These are phyloP conservation scores for Talaromyces thailandensis DNA, from an alignment of 495 filamentous ascomycete genomes.

Conservation along the genomic window DNA sequence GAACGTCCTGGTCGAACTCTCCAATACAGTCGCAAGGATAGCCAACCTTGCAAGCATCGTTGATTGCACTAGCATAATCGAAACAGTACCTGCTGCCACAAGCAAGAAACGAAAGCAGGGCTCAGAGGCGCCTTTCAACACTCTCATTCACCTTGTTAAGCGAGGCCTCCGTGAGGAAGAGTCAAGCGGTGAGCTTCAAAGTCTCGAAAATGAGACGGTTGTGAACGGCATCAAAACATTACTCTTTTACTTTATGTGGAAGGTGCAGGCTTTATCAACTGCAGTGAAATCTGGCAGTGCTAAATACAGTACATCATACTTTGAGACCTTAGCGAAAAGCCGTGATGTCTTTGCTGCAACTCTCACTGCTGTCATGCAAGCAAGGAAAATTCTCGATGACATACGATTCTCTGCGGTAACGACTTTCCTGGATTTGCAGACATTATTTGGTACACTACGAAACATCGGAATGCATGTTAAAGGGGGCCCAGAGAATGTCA, in stretches of 20 bases:
- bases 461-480: constrained; percentile 28
- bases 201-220: constrained; percentile 67
- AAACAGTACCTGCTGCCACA: constrained; percentile 36
- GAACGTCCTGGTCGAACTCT: constrained; percentile 56
- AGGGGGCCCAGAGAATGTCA: constrained; percentile 24
- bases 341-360: constrained; percentile 46
- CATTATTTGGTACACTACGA: constrained; percentile 67
- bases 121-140: constrained; percentile 48
- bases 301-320: constrained; percentile 43
- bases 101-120: constrained; percentile 41
- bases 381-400: constrained; percentile 53
- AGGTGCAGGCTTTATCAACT: constrained; percentile 46
- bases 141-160: constrained; percentile 56
- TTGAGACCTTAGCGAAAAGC: constrained; percentile 33
- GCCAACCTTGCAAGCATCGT: constrained; percentile 74
- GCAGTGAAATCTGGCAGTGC: constrained; percentile 28
- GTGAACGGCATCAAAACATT: constrained; percentile 60
- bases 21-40: constrained; percentile 74
- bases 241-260: constrained; percentile 95
- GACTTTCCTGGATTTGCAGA: constrained; percentile 68
- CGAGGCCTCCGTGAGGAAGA: constrained; percentile 53
- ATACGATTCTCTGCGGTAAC: constrained; percentile 68
- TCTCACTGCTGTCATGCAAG: constrained; percentile 55
- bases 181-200: constrained; percentile 53
- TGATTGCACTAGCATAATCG: constrained; percentile 64